Evolutionary conservation across 2,329 filamentous ascomycete species (phyloP).

Genomic region (Atkinsonella hypoxylon): DNA sequence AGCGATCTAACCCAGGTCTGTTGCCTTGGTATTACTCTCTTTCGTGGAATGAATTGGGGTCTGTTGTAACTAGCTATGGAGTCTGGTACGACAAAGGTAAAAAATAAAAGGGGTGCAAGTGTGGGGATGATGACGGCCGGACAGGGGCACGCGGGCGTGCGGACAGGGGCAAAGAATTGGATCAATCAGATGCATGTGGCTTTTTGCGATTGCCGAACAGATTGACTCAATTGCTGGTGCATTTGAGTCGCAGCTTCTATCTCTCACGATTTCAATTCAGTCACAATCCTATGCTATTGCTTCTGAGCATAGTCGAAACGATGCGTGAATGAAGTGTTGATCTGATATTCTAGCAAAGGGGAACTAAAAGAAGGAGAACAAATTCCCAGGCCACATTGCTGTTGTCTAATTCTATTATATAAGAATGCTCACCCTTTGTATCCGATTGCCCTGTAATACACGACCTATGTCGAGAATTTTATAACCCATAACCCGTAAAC

Average conservation of each 20-base stretch:
- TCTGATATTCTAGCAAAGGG: background rate
- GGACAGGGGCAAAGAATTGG: background rate
- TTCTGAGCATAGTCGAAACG: background rate
- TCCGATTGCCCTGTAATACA: background rate
- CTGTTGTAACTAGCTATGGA: no score
- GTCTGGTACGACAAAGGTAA: no score
- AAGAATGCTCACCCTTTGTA: background rate
- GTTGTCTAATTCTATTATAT: constrained; percentile 3
- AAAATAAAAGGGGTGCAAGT: no score
- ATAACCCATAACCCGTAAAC: background rate
- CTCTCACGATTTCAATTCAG: background rate
- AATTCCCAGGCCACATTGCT: constrained; percentile 3
- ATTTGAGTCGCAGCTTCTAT: background rate
- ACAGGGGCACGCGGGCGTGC: background rate
- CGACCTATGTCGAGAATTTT: background rate
- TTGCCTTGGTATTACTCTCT: no score
- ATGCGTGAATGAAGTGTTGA: background rate
- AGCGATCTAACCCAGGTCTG: no score
- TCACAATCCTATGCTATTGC: background rate
- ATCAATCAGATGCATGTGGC: background rate
- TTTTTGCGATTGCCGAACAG: background rate
- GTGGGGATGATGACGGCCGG: background rate
- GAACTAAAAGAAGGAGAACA: background rate
- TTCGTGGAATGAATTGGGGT: no score
- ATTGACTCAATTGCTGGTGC: constrained; percentile 1